Conservation (phyloP, 768 basidiomycete genomes). For the Lanmaoa rubissima region DNA sequence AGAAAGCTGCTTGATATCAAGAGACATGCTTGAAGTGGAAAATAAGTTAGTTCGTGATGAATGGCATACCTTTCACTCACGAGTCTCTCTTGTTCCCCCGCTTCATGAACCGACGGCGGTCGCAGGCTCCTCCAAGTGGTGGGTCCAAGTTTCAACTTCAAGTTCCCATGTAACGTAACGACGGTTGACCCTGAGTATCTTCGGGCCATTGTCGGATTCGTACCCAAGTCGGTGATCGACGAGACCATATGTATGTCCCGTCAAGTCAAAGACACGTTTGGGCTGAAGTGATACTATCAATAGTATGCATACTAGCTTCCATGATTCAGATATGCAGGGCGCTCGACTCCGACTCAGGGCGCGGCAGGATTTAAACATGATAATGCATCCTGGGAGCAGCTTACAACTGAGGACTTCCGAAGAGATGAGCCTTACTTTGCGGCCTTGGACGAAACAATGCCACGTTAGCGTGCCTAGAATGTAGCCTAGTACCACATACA, state of each 20-base stretch:
- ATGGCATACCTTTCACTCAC: not conserved
- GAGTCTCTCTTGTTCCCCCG: not conserved
- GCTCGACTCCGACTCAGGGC: not conserved
- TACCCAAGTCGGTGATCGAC: not conserved
- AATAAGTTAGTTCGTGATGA: not conserved
- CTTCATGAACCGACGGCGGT: not conserved
- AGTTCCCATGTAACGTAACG: not conserved
- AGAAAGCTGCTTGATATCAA: slow-evolving; percentile 8
- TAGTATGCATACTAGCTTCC: not conserved
- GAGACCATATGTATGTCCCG: too few species aligned
- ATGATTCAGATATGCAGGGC: not conserved
- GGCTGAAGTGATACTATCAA: not conserved
- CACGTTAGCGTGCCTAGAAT: not conserved
- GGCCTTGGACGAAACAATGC: not conserved
- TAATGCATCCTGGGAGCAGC: not conserved
- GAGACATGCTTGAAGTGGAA: slow-evolving; percentile 9
- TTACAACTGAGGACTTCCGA: too few species aligned
- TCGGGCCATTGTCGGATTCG: not conserved
- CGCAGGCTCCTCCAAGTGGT: not conserved
- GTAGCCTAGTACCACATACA: not conserved
- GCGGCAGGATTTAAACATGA: too few species aligned
- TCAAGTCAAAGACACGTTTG: too few species aligned
- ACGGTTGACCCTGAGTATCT: not conserved
- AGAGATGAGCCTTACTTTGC: not conserved
- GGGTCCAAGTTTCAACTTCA: not conserved